Base-by-base conservation (phyloP, 257 asterid species). In the Jacaranda mimosifolia region DNA sequence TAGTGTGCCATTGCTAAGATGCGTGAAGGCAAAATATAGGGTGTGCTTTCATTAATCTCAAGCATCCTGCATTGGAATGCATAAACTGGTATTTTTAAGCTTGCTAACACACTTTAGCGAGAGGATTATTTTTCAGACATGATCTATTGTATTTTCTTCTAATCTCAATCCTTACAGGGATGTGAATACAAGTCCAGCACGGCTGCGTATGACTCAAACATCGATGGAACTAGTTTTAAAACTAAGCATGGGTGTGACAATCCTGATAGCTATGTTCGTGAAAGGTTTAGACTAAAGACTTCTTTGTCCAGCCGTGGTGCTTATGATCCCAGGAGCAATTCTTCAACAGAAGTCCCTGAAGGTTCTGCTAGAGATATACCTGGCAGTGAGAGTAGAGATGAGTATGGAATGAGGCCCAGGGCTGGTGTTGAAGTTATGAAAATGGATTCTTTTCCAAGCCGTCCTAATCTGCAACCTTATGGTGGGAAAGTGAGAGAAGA, bases 321-420 rank as follows among this genome's bases (percentile, higher is more conserved):
- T 68, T 80, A 80, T 73, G 81, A 82, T 83, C 84, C 84, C 4
- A 68, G 85, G 39, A 76, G 87, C 64, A 86, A 80, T 74, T 77
- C 90, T 73, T 73, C 86, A 0, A 71, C 77, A 21, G 87, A 86
- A 73, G 72, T 83, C 68, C 83, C 81, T 14, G 92, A 88, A 81
- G 88, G 81, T 75, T 76, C 87, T 55, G 77, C 65, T 36, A 77
- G 85, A 81, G 83, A 83, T 19, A 55, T 65, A 38, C 80, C 76
- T 42, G 88, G 79, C 68, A 36, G 51, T 69, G 89, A 85, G 75
- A 81, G 83, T 82, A 74, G 85, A 83, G 87, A 83, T 59, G 82
- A 77, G 60, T 77, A 77, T 76, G 79, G 75, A 71, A 63, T 63
- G 69, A 78, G 80, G 76, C 72, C 81, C 36, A 74, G 75, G 46